Evolutionary conservation across 129 eudicot genomes (phyloP).

Genomic region (Helichrysum umbraculigerum): DNA sequence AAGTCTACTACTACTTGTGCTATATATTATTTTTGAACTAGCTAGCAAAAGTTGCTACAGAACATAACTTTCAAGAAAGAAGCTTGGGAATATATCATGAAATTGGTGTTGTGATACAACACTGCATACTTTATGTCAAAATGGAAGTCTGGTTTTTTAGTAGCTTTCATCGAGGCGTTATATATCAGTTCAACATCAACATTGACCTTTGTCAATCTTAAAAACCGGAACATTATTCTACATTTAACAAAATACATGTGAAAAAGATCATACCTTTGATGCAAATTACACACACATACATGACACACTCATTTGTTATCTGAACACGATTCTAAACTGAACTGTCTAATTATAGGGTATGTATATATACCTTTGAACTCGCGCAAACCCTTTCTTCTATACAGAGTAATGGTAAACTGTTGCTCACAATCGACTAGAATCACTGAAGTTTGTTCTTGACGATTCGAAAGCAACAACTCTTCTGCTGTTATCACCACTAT

Average conservation of each 20-base stretch:
- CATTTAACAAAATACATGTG: not conserved
- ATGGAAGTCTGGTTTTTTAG: no score
- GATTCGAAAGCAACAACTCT: not conserved
- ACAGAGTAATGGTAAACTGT: slow-evolving; percentile 11
- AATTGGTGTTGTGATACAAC: no score
- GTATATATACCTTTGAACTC: slow-evolving; percentile 20
- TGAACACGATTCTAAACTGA: slow-evolving; percentile 34
- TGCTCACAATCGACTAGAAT: slow-evolving; percentile 14
- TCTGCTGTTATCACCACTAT: slow-evolving; percentile 18
- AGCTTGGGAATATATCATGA: no score
- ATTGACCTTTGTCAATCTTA: not conserved
- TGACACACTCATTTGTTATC: slow-evolving; percentile 7
- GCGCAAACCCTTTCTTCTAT: slow-evolving; percentile 16
- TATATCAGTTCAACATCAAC: not conserved
- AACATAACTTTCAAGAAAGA: slow-evolving; percentile 14
- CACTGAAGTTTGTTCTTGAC: slow-evolving; percentile 6
- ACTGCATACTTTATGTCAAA: no score
- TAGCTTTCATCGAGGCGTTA: not conserved
- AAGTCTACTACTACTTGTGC: no score
- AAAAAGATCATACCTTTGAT: not conserved
- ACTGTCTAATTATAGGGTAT: slow-evolving; percentile 19
- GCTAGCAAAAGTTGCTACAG: no score
- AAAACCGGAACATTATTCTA: not conserved
- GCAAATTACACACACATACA: not conserved
- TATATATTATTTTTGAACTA: no score